Evolutionary conservation across 352 stramenopile genomes (phyloP).

Genomic region (Globisporangium barbulae): DNA sequence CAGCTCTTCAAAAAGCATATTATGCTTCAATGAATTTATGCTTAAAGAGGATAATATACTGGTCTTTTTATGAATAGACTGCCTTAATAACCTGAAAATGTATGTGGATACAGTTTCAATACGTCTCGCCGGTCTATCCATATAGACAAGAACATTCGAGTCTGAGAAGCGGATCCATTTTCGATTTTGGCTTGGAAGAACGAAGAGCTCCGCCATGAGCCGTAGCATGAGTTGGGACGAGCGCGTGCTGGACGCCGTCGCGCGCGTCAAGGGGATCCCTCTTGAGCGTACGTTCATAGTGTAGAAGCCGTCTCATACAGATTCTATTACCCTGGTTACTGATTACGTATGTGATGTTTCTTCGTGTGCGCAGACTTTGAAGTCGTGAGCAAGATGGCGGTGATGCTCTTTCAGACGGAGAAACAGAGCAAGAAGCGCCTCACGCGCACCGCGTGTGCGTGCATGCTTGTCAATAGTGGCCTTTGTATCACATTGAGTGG

Average conservation of each 20-base stretch:
- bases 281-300: constrained; percentile 31
- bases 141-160: neutral
- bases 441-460: constrained; percentile 55
- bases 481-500: neutral
- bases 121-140: too few relatives aligned
- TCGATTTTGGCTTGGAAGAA: constrained; percentile 8
- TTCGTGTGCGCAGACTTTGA: constrained; percentile 43
- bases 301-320: too few relatives aligned
- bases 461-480: neutral
- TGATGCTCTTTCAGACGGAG: constrained; percentile 55
- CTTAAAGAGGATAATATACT: too few relatives aligned
- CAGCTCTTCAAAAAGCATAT: too few relatives aligned
- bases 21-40: too few relatives aligned
- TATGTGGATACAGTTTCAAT: too few relatives aligned
- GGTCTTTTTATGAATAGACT: too few relatives aligned
- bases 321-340: neutral
- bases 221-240: constrained; percentile 55
- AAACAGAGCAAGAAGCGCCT: constrained; percentile 65
- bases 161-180: constrained; percentile 17
- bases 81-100: too few relatives aligned
- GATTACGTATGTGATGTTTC: neutral
- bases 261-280: constrained; percentile 29
- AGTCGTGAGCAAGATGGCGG: constrained; percentile 45
- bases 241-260: constrained; percentile 52
- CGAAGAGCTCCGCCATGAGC: constrained; percentile 23